Evolutionary conservation across 2,329 filamentous ascomycete genomes (phyloP).

Genomic region (Drechslerella coelobrocha): DNA sequence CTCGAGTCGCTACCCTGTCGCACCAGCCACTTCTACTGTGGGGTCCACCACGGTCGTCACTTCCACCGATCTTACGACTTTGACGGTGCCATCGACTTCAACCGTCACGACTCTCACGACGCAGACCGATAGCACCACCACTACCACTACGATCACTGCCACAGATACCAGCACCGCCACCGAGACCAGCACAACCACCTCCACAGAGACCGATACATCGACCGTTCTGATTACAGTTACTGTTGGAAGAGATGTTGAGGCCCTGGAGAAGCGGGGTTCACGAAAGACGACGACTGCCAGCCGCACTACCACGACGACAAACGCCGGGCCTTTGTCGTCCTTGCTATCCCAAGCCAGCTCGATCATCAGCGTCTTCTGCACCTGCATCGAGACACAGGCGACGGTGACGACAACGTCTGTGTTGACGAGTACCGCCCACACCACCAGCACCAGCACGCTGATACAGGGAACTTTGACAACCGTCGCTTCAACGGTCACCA

Average conservation of each 20-base stretch:
- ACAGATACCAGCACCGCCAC: background rate
- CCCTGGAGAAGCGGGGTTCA: background rate
- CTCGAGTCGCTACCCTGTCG: background rate
- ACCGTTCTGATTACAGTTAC: background rate
- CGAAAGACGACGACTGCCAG: background rate
- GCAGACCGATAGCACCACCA: background rate
- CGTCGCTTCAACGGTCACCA: background rate
- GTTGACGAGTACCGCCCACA: background rate
- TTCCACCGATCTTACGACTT: background rate
- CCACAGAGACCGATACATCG: background rate
- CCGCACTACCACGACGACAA: background rate
- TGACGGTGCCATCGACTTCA: background rate
- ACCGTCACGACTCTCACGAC: background rate
- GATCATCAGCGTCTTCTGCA: background rate
- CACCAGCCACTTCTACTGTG: background rate
- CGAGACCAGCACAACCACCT: background rate
- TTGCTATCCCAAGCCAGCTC: background rate
- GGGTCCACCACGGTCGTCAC: background rate
- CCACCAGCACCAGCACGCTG: background rate
- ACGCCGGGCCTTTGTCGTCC: background rate
- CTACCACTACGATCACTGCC: background rate
- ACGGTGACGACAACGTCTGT: background rate
- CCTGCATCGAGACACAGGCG: background rate
- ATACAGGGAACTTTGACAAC: background rate
- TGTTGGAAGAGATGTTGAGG: background rate